Base-by-base conservation (phyloP, 2,329 filamentous ascomycete genomes). In the Didymella exigua region DNA sequence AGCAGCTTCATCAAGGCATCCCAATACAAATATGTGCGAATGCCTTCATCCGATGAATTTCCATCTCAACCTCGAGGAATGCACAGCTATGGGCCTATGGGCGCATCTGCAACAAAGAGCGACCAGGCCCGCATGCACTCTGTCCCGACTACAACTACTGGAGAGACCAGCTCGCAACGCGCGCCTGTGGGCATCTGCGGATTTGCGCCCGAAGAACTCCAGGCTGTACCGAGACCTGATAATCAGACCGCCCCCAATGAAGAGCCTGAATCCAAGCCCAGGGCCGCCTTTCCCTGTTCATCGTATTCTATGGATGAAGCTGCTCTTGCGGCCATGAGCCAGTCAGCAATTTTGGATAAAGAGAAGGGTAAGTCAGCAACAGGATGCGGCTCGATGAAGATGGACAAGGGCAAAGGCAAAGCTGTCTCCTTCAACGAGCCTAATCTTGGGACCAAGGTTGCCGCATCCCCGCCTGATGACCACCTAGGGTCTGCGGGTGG, bases 1-100 rank as follows among this genome's bases (percentile, higher is more conserved):
- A 54, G 51, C 45, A 37, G 37, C n/a, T 54, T 54, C 45, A 54
- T 54, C 33, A 29, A 19, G 26, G 38, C 40, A 19, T 47, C 45
- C 2, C 51, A 45, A 41, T 14, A 16, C n/a, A 36, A 29, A 11
- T 36, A 54, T 8, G 29, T 38, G 21, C 45, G 38, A 36, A 18
- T 49, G 9, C 45, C 51, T 19, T 26, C 45, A 34, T 45, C 47
- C 5, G 31, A 43, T 2, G 30, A 36, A 10, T 48, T 43, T 19
- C 48, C 37, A 16, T 38, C 38, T 43, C 30, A 27, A n/a, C 49
- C 49, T 41, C 29, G 19, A 5, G 23, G 24, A 14, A 47, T 38
- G 34, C 14, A 47, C 18, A 8, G 5, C 8, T 47, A 38, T n/a
- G 19, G 14, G 23, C 34, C 34, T 13, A 34, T 23, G 19, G 11